phyloP scores from a whole-genome alignment of 306 rosid genomes.

The Dryas drummondii region DNA sequence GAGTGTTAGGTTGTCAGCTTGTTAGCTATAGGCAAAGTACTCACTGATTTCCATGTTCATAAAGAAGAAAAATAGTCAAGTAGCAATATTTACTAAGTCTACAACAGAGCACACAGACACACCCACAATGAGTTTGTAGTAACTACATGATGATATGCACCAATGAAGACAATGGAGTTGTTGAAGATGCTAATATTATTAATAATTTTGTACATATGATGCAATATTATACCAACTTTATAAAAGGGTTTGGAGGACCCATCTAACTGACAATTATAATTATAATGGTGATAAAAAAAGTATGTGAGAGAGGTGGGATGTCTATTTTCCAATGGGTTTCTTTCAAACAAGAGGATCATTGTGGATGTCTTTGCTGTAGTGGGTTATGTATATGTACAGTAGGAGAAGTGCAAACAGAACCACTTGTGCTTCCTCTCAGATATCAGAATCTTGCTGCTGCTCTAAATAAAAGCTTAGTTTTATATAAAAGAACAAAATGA shows the following conservation, averaged over 20 bases:
- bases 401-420: conserved; percentile 27
- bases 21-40: not conserved
- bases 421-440: conserved; percentile 29
- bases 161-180: conserved; percentile 27
- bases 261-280: conserved; percentile 2
- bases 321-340: conserved; percentile 12
- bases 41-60: not conserved
- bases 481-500: not conserved
- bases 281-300: conserved; percentile 18
- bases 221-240: not conserved
- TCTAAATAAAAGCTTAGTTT: not conserved
- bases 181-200: conserved; percentile 14
- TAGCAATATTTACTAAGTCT: not conserved
- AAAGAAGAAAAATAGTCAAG: not conserved
- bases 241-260: conserved; percentile 15
- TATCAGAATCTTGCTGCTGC: conserved; percentile 28
- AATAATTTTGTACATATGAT: not conserved
- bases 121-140: not conserved
- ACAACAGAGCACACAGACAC: not conserved
- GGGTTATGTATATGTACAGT: conserved; percentile 21
- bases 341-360: conserved; percentile 28
- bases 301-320: conserved; percentile 11
- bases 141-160: not conserved
- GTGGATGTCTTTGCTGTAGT: conserved; percentile 17
- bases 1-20: not conserved